Percentiles rank a stretch among this genome's conserved stretches.
Evolutionary conservation across 768 basidiomycete species (phyloP).

Genomic region (Auricularia heimuer): DNA sequence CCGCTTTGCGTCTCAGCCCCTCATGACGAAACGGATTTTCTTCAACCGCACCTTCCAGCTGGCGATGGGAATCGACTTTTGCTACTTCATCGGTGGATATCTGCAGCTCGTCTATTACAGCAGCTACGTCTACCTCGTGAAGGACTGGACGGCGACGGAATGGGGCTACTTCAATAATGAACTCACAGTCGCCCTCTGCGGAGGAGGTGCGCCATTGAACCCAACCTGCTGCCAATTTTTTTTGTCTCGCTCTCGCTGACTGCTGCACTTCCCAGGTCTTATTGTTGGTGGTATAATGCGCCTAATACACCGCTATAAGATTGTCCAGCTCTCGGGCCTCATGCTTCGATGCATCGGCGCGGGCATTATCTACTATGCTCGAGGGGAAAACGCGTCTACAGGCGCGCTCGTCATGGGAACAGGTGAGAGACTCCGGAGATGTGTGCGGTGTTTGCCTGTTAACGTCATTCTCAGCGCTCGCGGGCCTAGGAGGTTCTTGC

Average conservation of each 20-base stretch:
- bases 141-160: conserved; percentile 19
- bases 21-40: conserved; percentile 24
- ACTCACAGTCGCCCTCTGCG: conserved; percentile 32
- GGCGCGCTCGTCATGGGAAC: conserved; percentile 32
- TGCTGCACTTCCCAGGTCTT: conserved; percentile 32
- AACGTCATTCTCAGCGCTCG: conserved; percentile 29
- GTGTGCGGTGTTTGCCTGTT: neutral
- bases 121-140: neutral
- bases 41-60: conserved; percentile 27
- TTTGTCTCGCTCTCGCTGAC: neutral
- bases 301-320: conserved; percentile 36
- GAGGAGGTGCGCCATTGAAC: conserved; percentile 8
- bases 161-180: conserved; percentile 17
- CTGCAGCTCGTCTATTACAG: neutral
- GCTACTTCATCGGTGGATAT: neutral
- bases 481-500: conserved; percentile 43
- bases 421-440: neutral
- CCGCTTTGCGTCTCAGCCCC: conserved; percentile 23
- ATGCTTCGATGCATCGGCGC: conserved; percentile 20
- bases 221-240: neutral
- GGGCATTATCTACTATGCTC: conserved; percentile 20
- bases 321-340: conserved; percentile 30
- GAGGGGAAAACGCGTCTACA: conserved; percentile 12
- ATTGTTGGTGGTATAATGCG: conserved; percentile 35
- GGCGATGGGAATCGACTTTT: conserved; percentile 12